A percentile compares a stretch with the other conserved stretches of the same genome.
Conservation (phyloP, 2,329 filamentous ascomycete species). For the Sclerotinia trifoliorum region DNA sequence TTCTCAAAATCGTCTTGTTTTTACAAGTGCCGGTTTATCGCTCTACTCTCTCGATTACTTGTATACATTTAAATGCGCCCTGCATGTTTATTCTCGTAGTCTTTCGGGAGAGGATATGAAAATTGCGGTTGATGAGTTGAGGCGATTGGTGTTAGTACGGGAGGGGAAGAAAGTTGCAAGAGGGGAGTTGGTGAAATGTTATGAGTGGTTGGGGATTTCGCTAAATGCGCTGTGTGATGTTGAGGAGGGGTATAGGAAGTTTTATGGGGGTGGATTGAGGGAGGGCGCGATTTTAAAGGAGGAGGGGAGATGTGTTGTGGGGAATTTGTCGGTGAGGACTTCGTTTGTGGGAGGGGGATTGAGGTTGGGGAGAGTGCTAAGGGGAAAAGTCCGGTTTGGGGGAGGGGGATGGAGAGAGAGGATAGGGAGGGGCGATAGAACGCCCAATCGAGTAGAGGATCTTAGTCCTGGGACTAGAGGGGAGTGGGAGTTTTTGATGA, state of each 20-base stretch:
- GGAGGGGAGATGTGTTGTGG: slow-evolving; percentile 36
- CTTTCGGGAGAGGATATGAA: slow-evolving; percentile 46
- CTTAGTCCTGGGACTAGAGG: slow-evolving; percentile 61
- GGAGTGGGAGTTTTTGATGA: slow-evolving; percentile 62
- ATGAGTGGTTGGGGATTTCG: slow-evolving; percentile 56
- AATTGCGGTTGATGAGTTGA: slow-evolving; percentile 62
- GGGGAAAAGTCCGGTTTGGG: too few species aligned
- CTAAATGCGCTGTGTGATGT: slow-evolving; percentile 53
- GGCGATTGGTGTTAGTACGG: slow-evolving; percentile 56
- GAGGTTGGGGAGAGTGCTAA: slow-evolving; percentile 33
- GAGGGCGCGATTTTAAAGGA: slow-evolving; percentile 47
- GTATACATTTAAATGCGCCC: slow-evolving; percentile 62
- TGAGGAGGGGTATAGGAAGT: slow-evolving; percentile 54
- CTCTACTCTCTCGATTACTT: slow-evolving; percentile 60
- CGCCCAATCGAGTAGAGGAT: slow-evolving; percentile 60
- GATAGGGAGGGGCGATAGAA: slow-evolving; percentile 49
- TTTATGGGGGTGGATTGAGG: slow-evolving; percentile 52
- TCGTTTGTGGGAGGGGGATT: slow-evolving; percentile 22
- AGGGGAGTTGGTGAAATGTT: slow-evolving; percentile 53
- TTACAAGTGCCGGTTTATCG: slow-evolving; percentile 58
- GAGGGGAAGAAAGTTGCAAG: slow-evolving; percentile 51
- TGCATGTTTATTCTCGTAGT: slow-evolving; percentile 56
- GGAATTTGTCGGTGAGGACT: slow-evolving; percentile 27
- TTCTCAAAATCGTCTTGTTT: slow-evolving; percentile 60
- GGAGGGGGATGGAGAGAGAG: slow-evolving; percentile 27